phyloP scores from a whole-genome alignment of 352 stramenopile genomes.

The Lagenidium giganteum region DNA sequence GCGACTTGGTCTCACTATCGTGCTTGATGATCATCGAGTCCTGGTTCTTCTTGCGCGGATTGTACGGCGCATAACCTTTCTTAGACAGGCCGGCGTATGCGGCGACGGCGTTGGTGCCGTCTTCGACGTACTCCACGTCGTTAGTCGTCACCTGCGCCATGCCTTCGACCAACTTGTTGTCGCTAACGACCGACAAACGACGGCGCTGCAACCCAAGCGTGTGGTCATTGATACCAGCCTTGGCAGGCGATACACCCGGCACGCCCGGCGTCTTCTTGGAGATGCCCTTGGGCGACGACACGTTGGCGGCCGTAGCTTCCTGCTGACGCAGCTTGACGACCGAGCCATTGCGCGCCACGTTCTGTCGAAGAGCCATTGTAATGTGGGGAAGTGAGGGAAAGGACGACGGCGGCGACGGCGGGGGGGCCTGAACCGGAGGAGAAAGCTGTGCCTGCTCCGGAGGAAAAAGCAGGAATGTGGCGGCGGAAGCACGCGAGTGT shows the following conservation, averaged over 20 bases:
- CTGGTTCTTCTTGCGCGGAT: constrained; percentile 98
- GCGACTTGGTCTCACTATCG: constrained; percentile 85
- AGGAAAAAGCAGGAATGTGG: too few species aligned
- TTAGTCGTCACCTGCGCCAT: constrained; percentile 60
- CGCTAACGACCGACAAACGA: constrained; percentile 64
- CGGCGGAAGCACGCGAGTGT: too few species aligned
- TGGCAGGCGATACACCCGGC: constrained; percentile 18
- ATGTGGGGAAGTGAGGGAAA: too few species aligned
- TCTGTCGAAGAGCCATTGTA: constrained; percentile 37
- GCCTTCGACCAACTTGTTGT: constrained; percentile 80
- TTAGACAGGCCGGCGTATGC: constrained; percentile 78
- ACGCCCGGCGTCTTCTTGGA: constrained; percentile 61
- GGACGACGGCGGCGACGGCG: background rate
- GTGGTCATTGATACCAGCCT: constrained; percentile 36
- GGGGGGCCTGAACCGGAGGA: constrained; percentile 10
- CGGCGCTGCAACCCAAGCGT: constrained; percentile 60
- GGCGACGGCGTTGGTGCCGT: constrained; percentile 49
- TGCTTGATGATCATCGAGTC: constrained; percentile 95
- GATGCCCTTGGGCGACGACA: constrained; percentile 78
- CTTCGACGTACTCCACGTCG: constrained; percentile 58
- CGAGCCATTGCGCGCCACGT: constrained; percentile 36
- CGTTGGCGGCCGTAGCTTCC: constrained; percentile 54
- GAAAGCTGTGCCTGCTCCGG: too few species aligned
- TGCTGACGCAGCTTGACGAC: constrained; percentile 54
- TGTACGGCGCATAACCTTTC: constrained; percentile 89